phyloP scores from a whole-genome alignment of 1,139 yeast species.

The Taiozyma sp. region DNA sequence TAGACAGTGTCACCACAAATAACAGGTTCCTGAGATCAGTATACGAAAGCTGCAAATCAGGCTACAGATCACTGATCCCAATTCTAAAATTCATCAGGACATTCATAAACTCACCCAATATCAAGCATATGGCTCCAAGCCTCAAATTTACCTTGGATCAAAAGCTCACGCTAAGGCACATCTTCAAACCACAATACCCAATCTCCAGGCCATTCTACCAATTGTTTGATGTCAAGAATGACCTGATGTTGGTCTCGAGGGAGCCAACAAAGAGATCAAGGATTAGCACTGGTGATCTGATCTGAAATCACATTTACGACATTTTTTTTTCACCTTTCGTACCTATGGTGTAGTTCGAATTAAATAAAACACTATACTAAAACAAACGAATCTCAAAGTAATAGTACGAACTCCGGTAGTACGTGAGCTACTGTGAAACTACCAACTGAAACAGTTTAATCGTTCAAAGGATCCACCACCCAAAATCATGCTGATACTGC shows the following conservation, averaged over 20 bases:
- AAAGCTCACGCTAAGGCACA: conserved; percentile 1
- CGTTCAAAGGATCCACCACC: too few species aligned
- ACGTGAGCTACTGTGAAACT: too few species aligned
- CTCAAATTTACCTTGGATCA: conserved; percentile 1
- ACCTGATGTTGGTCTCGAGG: not conserved
- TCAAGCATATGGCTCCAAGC: not conserved
- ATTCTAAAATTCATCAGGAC: conserved; percentile 6
- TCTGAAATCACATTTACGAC: not conserved
- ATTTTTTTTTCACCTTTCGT: not conserved
- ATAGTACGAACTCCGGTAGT: too few species aligned
- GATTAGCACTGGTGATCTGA: not conserved
- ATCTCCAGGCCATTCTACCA: conserved; percentile 1
- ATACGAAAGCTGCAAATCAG: conserved; percentile 6
- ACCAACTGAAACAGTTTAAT: too few species aligned
- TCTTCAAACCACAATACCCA: conserved; percentile 3
- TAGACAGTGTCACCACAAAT: not conserved
- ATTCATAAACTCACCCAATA: conserved; percentile 1
- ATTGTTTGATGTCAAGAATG: not conserved
- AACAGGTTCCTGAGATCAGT: conserved; percentile 3
- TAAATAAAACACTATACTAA: too few species aligned
- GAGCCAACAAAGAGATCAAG: not conserved
- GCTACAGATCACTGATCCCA: conserved; percentile 12
- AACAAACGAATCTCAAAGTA: too few species aligned
- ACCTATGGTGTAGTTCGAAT: not conserved
- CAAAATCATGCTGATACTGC: not conserved